Evolutionary conservation across 331 rosid genomes (phyloP).

Genomic region (Pyracantha coccinea): DNA sequence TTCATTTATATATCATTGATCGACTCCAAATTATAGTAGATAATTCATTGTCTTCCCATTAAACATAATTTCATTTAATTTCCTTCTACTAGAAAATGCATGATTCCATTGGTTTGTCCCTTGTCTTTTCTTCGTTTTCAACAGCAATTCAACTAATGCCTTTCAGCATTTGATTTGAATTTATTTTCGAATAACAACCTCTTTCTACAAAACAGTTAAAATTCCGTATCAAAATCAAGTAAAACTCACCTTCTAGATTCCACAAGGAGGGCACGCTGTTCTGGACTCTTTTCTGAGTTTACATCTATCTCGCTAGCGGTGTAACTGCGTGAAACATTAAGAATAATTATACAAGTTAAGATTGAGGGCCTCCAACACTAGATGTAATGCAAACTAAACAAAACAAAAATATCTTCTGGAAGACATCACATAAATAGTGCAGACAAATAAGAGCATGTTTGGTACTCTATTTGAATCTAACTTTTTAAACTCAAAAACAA

Average conservation of each 20-base stretch:
- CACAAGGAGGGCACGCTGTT: slow-evolving; percentile 76
- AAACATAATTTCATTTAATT: background rate
- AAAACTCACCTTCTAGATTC: slow-evolving; percentile 80
- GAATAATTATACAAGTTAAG: background rate
- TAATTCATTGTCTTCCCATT: background rate
- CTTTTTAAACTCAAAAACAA: too few species aligned
- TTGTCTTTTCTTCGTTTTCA: background rate
- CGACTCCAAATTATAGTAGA: background rate
- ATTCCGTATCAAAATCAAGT: background rate
- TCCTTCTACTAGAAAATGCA: background rate
- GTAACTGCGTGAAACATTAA: slow-evolving; percentile 43
- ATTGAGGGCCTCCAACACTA: background rate
- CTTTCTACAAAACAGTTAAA: background rate
- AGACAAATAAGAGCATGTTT: too few species aligned
- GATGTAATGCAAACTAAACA: background rate
- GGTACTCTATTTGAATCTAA: too few species aligned
- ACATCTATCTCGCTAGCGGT: slow-evolving; percentile 44
- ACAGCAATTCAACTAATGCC: background rate
- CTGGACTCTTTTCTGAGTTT: slow-evolving; percentile 48
- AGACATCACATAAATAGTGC: background rate
- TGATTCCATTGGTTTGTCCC: background rate
- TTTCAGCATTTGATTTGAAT: background rate
- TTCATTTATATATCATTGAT: background rate
- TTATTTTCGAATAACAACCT: background rate
- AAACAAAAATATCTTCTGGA: background rate